These are phyloP conservation scores for Coemansia sp. DNA, from an alignment of 192 early-diverging fungal genomes.

Conservation along the genomic window DNA sequence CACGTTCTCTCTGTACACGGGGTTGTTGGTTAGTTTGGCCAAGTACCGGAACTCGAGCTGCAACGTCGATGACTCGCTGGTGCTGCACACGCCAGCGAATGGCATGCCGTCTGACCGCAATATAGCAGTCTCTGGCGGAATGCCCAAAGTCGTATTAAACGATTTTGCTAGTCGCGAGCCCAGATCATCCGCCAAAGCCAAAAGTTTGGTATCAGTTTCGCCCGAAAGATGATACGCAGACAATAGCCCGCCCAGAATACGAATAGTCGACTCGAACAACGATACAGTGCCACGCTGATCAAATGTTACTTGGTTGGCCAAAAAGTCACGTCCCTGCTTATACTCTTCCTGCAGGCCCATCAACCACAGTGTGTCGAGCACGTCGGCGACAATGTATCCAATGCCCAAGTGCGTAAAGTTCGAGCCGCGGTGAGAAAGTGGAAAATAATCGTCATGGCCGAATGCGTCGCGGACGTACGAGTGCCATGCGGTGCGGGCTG, in stretches of 20 bases:
- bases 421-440: slow-evolving; percentile 63
- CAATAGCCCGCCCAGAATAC: slow-evolving; percentile 81
- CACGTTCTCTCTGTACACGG: slow-evolving; percentile 68
- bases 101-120: slow-evolving; percentile 25
- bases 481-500: slow-evolving; percentile 78
- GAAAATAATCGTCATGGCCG: slow-evolving; percentile 84
- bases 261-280: slow-evolving; percentile 85
- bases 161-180: slow-evolving; percentile 70
- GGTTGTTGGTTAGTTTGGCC: slow-evolving; percentile 69
- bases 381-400: slow-evolving; percentile 87
- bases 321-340: slow-evolving; percentile 65
- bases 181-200: slow-evolving; percentile 73
- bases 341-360: slow-evolving; percentile 79
- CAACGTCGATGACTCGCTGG: slow-evolving; percentile 76
- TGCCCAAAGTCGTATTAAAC: slow-evolving; percentile 47
- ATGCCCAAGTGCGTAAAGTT: slow-evolving; percentile 64
- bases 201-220: slow-evolving; percentile 58
- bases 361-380: slow-evolving; percentile 79
- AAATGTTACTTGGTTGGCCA: slow-evolving; percentile 64
- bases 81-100: slow-evolving; percentile 27
- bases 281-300: slow-evolving; percentile 62
- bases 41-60: slow-evolving; percentile 91
- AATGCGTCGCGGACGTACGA: slow-evolving; percentile 78
- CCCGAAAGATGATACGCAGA: slow-evolving; percentile 68
- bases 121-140: slow-evolving; percentile 39